A percentile compares a stretch with the other conserved stretches of the same genome.
These are phyloP conservation scores for Penicillium italicum DNA, from an alignment of 2,329 filamentous ascomycete species.

Conservation along the genomic window DNA sequence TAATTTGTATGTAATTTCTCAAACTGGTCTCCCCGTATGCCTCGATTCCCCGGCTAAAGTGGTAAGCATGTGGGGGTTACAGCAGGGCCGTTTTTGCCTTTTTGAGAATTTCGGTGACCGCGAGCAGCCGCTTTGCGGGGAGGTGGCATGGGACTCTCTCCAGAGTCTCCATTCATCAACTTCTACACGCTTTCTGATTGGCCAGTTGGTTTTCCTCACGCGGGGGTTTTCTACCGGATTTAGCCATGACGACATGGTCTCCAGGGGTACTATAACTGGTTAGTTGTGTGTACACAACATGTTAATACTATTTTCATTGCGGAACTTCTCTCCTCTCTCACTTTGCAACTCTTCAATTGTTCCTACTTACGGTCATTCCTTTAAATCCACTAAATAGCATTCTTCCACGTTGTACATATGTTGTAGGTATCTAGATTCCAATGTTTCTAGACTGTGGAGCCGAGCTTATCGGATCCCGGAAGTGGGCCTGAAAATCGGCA, in stretches of 20 bases:
- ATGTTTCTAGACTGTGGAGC: not conserved
- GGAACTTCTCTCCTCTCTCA: not conserved
- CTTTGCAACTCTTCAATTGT: not conserved
- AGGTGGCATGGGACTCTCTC: not conserved
- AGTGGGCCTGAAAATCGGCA: not conserved
- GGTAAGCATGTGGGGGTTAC: constrained; percentile 5
- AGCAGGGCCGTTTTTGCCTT: constrained; percentile 1
- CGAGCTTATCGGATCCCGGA: not conserved
- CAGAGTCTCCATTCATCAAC: not conserved
- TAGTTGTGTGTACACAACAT: not conserved
- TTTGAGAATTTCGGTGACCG: constrained; percentile 16
- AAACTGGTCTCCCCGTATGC: constrained; percentile 3
- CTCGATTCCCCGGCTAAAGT: constrained; percentile 18
- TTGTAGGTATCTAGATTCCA: not conserved
- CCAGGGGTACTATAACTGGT: no score
- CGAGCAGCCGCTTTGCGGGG: constrained; percentile 15
- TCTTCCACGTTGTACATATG: not conserved
- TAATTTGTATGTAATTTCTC: not conserved
- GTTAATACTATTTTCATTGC: not conserved
- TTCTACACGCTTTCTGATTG: constrained; percentile 1
- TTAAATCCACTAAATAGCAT: not conserved
- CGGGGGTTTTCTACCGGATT: constrained; percentile 3
- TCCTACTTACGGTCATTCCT: not conserved
- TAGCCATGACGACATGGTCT: not conserved
- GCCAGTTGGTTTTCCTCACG: not conserved